Evolutionary conservation across 2,329 filamentous ascomycete species (phyloP).

Genomic region (Cercospora nicotianae): DNA sequence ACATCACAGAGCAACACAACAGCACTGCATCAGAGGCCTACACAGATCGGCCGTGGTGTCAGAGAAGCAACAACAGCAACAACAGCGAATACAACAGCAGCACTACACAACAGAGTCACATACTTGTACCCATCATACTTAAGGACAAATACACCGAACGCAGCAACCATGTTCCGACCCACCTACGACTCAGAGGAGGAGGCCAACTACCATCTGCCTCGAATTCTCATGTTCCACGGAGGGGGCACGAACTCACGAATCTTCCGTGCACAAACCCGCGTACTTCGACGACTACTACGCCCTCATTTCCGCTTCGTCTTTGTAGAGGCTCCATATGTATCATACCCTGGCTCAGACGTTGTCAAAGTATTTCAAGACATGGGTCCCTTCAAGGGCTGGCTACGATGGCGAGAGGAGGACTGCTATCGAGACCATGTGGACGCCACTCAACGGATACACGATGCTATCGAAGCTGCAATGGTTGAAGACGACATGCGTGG

Average conservation of each 20-base stretch:
- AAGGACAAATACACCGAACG: not conserved
- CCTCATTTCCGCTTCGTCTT: constrained; percentile 42
- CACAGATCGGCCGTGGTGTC: not conserved
- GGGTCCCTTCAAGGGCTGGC: constrained; percentile 42
- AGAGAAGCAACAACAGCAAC: not conserved
- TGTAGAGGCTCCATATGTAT: constrained; percentile 37
- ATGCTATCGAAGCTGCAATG: constrained; percentile 43
- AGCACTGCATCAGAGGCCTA: not conserved
- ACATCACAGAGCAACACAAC: not conserved
- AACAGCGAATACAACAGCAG: not conserved
- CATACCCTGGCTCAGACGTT: constrained; percentile 40
- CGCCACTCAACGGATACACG: constrained; percentile 11
- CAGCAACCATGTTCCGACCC: constrained; percentile 6
- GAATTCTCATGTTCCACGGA: constrained; percentile 46
- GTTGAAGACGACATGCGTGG: constrained; percentile 51
- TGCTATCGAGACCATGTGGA: constrained; percentile 7
- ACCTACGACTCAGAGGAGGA: constrained; percentile 8
- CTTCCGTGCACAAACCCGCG: constrained; percentile 43
- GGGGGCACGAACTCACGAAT: constrained; percentile 43
- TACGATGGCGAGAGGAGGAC: constrained; percentile 23
- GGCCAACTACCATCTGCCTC: constrained; percentile 16
- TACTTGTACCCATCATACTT: not conserved
- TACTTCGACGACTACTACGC: constrained; percentile 36
- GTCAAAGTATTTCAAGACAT: constrained; percentile 41
- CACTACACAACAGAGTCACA: not conserved